Base-by-base conservation (phyloP, 306 rosid genomes). In the Sicyos baderoa region DNA sequence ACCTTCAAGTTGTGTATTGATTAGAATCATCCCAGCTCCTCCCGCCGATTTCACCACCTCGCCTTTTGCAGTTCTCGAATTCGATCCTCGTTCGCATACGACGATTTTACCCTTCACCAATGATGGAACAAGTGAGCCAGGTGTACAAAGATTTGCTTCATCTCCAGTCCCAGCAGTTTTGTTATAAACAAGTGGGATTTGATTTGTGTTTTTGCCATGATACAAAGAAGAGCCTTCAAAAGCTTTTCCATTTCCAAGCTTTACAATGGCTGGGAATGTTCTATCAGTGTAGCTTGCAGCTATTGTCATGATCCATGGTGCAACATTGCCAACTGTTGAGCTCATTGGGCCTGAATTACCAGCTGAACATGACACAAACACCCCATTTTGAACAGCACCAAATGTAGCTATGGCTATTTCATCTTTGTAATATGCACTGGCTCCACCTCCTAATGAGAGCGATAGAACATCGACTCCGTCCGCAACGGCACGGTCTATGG, bases 241-340 rank as follows among this genome's bases (percentile, higher is more conserved):
- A 5, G 4, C 48, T 35, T 78, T 58, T 23, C 84, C 85, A 65
- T 83, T 82, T 0, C 96, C 96, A 13, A 89, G 96, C 71, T 77
- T 85, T 13, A 89, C 84, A 45, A 54, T 56, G 37, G 90, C 80
- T 37, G 86, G 90, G 35, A 89, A 89, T 35, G 52, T 82, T 70
- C 92, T 35, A 73, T 82, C 92, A 6, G 63, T 89, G 82, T 85
- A 86, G 87, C 96, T 89, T 6, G 92, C 92, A 51, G 84, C 96
- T 13, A 89, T 87, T 23, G 96, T 86, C 87, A 83, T 85, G 79
- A 86, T 82, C 96, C 92, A 89, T 18, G 96, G 96, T 0, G 96
- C 88, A 2, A 61, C 79, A 37, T 89, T 89, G 11, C 80, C 79
- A 1, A 85, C 87, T 0, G 86, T 73, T 15, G 88, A 83, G 49